Base-by-base conservation (phyloP, 2,329 filamentous ascomycete species). In the Leptographium galeiforme region DNA sequence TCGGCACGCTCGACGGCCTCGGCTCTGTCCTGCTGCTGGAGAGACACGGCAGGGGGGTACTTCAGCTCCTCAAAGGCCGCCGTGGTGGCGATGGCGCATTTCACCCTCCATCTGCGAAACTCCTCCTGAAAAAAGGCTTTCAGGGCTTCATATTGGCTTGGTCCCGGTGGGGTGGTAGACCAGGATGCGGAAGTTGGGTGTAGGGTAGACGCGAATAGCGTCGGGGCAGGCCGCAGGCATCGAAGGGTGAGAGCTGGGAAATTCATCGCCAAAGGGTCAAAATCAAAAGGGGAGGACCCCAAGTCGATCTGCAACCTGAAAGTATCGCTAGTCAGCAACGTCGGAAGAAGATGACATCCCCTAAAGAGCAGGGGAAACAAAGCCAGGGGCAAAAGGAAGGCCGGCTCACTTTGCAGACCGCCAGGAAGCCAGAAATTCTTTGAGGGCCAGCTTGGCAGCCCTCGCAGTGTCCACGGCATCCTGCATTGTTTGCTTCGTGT, bases 161-260 rank as follows among this genome's bases (percentile, higher is more conserved):
- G 74, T 1, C 80, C 82, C 0, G 90, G 90, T 1, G 87, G 83
- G 25, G 80, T 73, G 36, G 95, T 78, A 0, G 89, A 89, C 82
- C 91, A 95, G 0, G 88, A 93, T 4, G 83, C 80, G 19, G 80
- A 74, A 0, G 85, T 88, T 2, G 89, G 75, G 62, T 94, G 85
- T 34, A 89, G 88, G 8, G 84, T 87, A 0, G 84, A 79, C 11
- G 87, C 85, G 69, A 90, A 91, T 8, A 96, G 74, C 0, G 88
- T 93, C 5, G 87, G 83, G 4, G 90, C 89, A 11, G 87, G 76
- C 39, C 85, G 81, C 1, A 97, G 79, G 59, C 91, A 84, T 58
- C 85, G 87, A 12, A 96, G 78, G 39, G 85, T 89, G 43, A 97
- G 76, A 8, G 86, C 83, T 8, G 90, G 89, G 62, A 95, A 96